Evolutionary conservation across 768 basidiomycete species (phyloP).

Genomic region (Lactarius quietus): DNA sequence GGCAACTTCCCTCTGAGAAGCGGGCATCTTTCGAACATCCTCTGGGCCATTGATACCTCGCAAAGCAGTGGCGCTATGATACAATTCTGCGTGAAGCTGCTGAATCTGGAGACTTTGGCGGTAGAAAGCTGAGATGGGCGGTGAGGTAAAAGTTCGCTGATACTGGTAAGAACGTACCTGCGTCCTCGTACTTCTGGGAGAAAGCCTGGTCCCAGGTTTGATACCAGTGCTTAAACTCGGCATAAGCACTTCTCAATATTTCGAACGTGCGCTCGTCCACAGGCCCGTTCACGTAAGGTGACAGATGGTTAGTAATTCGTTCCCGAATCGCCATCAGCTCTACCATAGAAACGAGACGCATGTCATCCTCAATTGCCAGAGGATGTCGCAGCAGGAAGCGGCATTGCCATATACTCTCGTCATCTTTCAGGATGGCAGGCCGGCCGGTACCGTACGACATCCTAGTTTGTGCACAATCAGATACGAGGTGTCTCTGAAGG

Average conservation of each 20-base stretch:
- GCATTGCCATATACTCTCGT: constrained; percentile 84
- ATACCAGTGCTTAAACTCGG: constrained; percentile 80
- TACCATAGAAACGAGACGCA: constrained; percentile 91
- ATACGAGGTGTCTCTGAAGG: not conserved
- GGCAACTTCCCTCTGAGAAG: constrained; percentile 73
- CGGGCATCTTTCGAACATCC: constrained; percentile 82
- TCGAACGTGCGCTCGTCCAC: constrained; percentile 72
- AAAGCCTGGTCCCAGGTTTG: constrained; percentile 74
- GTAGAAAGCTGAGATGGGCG: constrained; percentile 60
- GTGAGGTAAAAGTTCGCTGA: constrained; percentile 3
- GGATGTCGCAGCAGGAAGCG: constrained; percentile 81
- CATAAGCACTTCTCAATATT: constrained; percentile 67
- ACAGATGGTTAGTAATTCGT: constrained; percentile 75
- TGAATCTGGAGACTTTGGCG: constrained; percentile 86
- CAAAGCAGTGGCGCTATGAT: constrained; percentile 80
- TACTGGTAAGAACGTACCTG: constrained; percentile 44
- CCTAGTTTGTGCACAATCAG: constrained; percentile 39
- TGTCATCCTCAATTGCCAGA: constrained; percentile 86
- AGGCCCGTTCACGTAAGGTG: constrained; percentile 67
- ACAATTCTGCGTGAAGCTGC: constrained; percentile 80
- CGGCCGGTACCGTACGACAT: constrained; percentile 94
- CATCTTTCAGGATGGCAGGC: constrained; percentile 88
- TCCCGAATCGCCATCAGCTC: constrained; percentile 90
- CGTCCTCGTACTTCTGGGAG: constrained; percentile 79
- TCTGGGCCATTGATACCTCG: constrained; percentile 81